Conservation (phyloP, 257 asterid species). For the Handroanthus guayacan region DNA sequence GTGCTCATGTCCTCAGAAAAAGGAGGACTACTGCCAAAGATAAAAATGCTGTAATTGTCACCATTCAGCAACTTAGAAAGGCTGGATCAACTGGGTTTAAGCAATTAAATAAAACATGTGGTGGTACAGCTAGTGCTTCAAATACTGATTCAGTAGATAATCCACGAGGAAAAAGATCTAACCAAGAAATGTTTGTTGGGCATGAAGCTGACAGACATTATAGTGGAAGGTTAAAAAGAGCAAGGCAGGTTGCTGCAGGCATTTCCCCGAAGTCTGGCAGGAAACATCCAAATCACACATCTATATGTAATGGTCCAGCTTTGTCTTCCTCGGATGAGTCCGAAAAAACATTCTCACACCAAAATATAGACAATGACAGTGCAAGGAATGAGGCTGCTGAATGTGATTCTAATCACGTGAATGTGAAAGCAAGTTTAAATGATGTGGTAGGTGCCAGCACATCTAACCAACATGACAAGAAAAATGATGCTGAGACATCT, state of each 20-base stretch:
- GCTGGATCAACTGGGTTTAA: slow-evolving; percentile 37
- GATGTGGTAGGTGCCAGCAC: slow-evolving; percentile 32
- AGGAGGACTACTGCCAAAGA: slow-evolving; percentile 42
- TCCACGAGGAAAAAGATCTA: slow-evolving; percentile 48
- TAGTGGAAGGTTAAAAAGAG: slow-evolving; percentile 48
- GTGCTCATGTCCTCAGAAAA: slow-evolving; percentile 41
- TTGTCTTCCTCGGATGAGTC: slow-evolving; percentile 18
- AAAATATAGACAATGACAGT: slow-evolving; percentile 27
- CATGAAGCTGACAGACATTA: slow-evolving; percentile 39
- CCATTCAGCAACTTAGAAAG: slow-evolving; percentile 45
- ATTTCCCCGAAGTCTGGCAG: not conserved
- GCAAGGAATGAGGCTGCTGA: slow-evolving; percentile 32
- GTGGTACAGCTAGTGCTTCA: slow-evolving; percentile 27
- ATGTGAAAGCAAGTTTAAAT: slow-evolving; percentile 25
- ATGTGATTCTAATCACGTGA: slow-evolving; percentile 33
- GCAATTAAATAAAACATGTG: slow-evolving; percentile 31
- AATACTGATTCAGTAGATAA: slow-evolving; percentile 30
- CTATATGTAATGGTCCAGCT: slow-evolving; percentile 3
- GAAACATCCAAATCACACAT: slow-evolving; percentile 10
- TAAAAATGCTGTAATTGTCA: slow-evolving; percentile 38
- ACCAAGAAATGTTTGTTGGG: slow-evolving; percentile 32
- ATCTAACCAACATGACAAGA: slow-evolving; percentile 39
- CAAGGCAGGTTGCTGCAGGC: slow-evolving; percentile 35
- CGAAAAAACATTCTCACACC: not conserved
- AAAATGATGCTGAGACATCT: slow-evolving; percentile 36